phyloP scores from a whole-genome alignment of 2,329 filamentous ascomycete genomes.

The Cladophialophora yegresii region DNA sequence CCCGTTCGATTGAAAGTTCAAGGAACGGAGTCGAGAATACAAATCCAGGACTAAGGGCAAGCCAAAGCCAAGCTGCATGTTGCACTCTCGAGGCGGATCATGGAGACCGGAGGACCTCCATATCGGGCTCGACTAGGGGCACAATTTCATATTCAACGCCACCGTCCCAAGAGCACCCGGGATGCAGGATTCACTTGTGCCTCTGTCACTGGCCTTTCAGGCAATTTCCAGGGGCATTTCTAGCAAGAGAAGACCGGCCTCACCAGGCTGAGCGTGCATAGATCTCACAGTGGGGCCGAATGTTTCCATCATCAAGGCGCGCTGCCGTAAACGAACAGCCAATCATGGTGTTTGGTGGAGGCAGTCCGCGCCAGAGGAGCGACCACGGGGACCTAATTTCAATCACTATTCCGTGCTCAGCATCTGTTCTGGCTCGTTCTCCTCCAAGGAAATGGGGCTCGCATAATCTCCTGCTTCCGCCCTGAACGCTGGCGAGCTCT shows the following conservation, averaged over 20 bases:
- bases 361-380: background rate
- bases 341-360: slow-evolving; percentile 2
- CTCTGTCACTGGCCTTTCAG: background rate
- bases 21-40: background rate
- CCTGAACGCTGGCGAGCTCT: background rate
- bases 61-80: background rate
- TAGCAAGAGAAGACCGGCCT: background rate
- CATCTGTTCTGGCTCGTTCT: background rate
- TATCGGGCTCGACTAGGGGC: background rate
- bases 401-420: background rate
- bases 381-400: slow-evolving; percentile 1
- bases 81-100: background rate
- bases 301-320: slow-evolving; percentile 15
- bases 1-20: background rate
- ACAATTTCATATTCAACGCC: background rate
- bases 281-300: slow-evolving; percentile 6
- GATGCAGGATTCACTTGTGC: background rate
- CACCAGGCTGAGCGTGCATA: slow-evolving; percentile 8
- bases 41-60: background rate
- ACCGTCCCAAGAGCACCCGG: slow-evolving; percentile 2
- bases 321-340: background rate
- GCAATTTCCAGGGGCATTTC: background rate
- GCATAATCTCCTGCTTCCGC: background rate
- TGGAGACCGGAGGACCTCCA: background rate
- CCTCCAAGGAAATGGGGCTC: background rate